These are phyloP conservation scores for Rutstroemia sp. DNA, from an alignment of 2,329 filamentous ascomycete species.

Conservation along the genomic window DNA sequence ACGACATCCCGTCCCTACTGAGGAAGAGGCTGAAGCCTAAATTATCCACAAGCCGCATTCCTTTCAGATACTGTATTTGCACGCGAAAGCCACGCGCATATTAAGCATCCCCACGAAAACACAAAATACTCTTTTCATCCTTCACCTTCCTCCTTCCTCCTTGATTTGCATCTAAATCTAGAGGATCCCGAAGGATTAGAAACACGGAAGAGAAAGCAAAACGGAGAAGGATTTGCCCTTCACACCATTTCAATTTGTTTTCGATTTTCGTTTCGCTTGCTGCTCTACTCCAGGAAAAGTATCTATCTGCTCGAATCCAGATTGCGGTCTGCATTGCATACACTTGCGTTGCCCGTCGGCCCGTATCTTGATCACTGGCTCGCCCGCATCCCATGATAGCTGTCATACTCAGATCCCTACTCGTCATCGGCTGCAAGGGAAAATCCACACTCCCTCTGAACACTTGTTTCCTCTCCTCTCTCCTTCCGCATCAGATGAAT, in stretches of 20 bases:
- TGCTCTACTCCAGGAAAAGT: neutral
- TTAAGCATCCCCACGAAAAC: neutral
- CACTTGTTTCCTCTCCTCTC: too few relatives aligned
- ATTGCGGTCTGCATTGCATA: too few relatives aligned
- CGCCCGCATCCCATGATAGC: neutral
- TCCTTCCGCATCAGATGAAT: neutral
- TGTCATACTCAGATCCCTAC: neutral
- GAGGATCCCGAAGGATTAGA: neutral
- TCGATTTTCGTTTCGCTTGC: neutral
- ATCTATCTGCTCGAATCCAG: too few relatives aligned
- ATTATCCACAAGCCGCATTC: neutral
- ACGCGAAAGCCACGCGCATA: neutral
- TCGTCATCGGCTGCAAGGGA: too few relatives aligned
- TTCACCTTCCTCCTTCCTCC: neutral
- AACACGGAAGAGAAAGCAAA: neutral
- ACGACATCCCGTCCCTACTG: slow-evolving; percentile 5
- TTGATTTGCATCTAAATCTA: too few relatives aligned
- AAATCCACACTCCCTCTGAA: too few relatives aligned
- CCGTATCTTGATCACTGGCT: neutral
- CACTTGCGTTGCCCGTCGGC: neutral
- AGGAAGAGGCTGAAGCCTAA: slow-evolving; percentile 1
- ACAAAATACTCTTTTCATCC: neutral
- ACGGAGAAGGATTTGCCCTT: neutral
- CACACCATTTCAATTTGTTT: neutral
- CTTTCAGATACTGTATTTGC: neutral